Base-by-base conservation (phyloP, 73 alveolate genomes). In the Paraurostyla sp. region DNA sequence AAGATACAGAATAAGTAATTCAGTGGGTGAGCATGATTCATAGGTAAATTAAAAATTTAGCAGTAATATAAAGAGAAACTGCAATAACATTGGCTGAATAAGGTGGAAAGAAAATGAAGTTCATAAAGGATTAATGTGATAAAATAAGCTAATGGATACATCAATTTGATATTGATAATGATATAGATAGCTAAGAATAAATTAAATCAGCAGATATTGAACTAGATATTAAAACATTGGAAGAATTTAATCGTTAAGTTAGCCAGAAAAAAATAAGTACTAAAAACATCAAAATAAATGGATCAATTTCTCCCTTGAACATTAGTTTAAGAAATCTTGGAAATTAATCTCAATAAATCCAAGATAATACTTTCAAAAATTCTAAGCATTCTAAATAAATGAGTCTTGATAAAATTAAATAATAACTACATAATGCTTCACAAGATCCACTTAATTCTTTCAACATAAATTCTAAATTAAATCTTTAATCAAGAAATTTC, bases 41-140 rank as follows among this genome's bases (percentile, higher is more conserved):
- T 16, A 48, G 20, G 9, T 73, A 73, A 46, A 23, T 73, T 11
- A 45, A 73, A 36, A 11, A 73, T 3, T 4, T 73, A 18, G 41
- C 86, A 32, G 65, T 73, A 23, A 48, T 73, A 16, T 73, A 48
- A 73, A 73, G 51, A 25, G 86, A 73, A 43, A 65, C 58, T 22
- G 82, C 82, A 1, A 6, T 16, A 6, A 56, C 71, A 46, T 7
- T 73, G 27, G 52, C 30, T 0, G 29, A 45, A 23, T 45, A 73
- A 36, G 46, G 86, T 32, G 46, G 46, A 11, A 43, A 73, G 16
- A 73, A 73, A 48, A 6, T 48, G 45, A 71, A 73, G 20, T 48
- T 48, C 29, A 65, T 73, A 13, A 73, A 51, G 7, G 11, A 36
- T 41, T 29, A 48, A 48, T 32, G 65, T 73, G 86, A 68, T 45